phyloP scores from a whole-genome alignment of 495 filamentous ascomycete genomes.

The Penicillium antarcticum region DNA sequence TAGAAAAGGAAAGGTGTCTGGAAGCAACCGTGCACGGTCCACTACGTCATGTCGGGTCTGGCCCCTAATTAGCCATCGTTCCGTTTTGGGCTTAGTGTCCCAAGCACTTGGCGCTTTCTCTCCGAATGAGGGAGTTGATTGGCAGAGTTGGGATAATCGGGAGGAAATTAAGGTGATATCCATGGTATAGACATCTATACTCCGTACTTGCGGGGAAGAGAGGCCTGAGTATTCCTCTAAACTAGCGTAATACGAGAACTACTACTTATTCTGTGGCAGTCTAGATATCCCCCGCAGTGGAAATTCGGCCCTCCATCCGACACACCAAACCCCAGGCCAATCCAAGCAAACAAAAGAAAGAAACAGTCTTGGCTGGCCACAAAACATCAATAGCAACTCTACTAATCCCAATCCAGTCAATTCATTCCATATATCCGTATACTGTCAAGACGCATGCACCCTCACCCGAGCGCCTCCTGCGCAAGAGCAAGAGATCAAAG shows the following conservation, averaged over 20 bases:
- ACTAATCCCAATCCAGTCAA: not conserved
- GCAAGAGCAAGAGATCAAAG: constrained; percentile 7
- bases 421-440: not conserved
- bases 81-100: not conserved
- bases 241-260: not conserved
- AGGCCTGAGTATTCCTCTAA: not conserved
- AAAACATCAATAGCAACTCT: not conserved
- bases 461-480: constrained; percentile 7
- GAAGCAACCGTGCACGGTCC: constrained; percentile 1
- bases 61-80: constrained; percentile 16
- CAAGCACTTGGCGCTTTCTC: not conserved
- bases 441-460: not conserved
- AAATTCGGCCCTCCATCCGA: constrained; percentile 5
- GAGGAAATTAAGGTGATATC: no score
- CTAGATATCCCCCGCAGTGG: not conserved
- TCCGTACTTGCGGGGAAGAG: no score
- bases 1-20: not conserved
- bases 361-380: not conserved
- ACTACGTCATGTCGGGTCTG: constrained; percentile 18
- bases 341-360: not conserved
- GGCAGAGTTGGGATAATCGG: not conserved
- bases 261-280: not conserved
- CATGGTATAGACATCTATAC: no score
- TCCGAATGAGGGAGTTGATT: not conserved
- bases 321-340: not conserved